Evolutionary conservation across 176 grass and related monocot species (phyloP), one percentile per base, ranked within the genome.

Genomic region (Musa acuminata): DNA sequence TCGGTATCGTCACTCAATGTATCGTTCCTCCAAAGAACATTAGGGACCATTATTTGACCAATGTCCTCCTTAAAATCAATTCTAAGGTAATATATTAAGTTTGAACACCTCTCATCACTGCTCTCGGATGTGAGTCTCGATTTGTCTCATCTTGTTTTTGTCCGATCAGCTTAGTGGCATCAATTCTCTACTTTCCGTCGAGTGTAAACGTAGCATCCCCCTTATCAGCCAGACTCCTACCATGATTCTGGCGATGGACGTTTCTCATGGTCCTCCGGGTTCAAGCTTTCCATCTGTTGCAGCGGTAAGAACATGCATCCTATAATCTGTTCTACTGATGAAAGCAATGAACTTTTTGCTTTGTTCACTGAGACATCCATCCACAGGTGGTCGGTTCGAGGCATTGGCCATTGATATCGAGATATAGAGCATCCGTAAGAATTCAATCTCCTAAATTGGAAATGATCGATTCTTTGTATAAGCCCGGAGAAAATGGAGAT

Each of bases 1-100:
- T 83, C 81, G 93, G 93, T 77, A 90, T 97, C 69, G 77, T 83
- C 52, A 97, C 93, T 78, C 90, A 97, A 78, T 97, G 89, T 73
- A 81, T 97, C 80, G 82, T 79, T 85, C 90, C 90, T 62, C 82
- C 52, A 77, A 92, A 85, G 79, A 89, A 88, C 83, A 0, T 35
- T 5, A 96, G 90, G 69, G 90, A 96, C 76, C 93, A 96, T 53
- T 96, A 92, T 72, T 87, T 92, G 57, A 90, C 93, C 69, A 97
- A 97, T 85, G 81, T 97, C 79, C 90, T 97, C 72, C 77, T 97
- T 17, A 97, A 97, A 84, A 90, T 97, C 49, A 97, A 97, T 92
- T 78, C 87, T 68, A 97, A 97, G 93, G 87, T 97, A 80, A 35
- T 35, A 13, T 13, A 51, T 23, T 20, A 17, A 1, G 51, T 72